Conservation (phyloP, 148 eudicot genomes). For the Dysphania ambrosioides region DNA sequence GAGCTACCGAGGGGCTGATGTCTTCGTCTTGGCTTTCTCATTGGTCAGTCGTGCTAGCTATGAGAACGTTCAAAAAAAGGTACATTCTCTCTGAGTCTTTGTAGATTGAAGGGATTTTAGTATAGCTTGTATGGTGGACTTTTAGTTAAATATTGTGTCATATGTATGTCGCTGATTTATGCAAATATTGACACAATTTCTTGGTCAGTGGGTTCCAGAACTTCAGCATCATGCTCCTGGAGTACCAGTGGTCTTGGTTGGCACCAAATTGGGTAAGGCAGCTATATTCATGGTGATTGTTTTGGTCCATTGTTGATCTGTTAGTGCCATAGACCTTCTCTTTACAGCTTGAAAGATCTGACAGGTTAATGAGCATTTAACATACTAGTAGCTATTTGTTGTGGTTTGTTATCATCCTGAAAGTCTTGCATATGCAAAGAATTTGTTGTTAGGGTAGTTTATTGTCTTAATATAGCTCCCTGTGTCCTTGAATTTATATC, state of each 20-base stretch:
- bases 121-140: background rate
- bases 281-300: background rate
- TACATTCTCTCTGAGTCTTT: slow-evolving; percentile 19
- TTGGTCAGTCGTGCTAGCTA: slow-evolving; percentile 98
- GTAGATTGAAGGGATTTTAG: slow-evolving; percentile 10
- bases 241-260: slow-evolving; percentile 79
- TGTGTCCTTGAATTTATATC: background rate
- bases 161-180: background rate
- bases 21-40: slow-evolving; percentile 92
- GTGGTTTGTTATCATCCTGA: background rate
- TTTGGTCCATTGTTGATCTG: background rate
- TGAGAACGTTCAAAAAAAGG: slow-evolving; percentile 91
- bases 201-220: slow-evolving; percentile 96
- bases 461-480: background rate
- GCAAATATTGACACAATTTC: slow-evolving; percentile 31
- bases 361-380: background rate
- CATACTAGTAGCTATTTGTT: background rate
- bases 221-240: slow-evolving; percentile 99
- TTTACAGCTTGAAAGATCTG: background rate
- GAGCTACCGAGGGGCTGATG: slow-evolving; percentile 96
- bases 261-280: slow-evolving; percentile 89
- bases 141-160: slow-evolving; percentile 3
- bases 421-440: background rate
- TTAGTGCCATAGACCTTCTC: slow-evolving; percentile 9
- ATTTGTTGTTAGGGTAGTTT: background rate